phyloP scores from a whole-genome alignment of 192 early-diverging fungal species.

The Entrophospora sp. region DNA sequence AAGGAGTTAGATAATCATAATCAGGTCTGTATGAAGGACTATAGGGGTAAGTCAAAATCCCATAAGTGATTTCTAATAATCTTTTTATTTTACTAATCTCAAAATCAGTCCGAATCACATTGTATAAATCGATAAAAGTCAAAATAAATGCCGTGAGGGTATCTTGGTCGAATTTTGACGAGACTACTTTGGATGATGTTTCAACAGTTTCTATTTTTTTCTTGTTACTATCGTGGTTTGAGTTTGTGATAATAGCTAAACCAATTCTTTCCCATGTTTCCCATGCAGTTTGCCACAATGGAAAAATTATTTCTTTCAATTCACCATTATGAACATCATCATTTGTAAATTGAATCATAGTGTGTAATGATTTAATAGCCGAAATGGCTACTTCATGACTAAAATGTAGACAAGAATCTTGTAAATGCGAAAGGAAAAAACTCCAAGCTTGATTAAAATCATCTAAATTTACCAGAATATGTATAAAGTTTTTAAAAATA shows the following conservation, averaged over 20 bases:
- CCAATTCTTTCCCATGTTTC: constrained; percentile 68
- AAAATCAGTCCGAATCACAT: constrained; percentile 43
- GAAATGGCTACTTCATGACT: constrained; percentile 74
- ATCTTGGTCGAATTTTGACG: constrained; percentile 58
- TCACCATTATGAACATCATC: constrained; percentile 15
- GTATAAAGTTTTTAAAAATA: constrained; percentile 58
- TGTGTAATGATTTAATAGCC: constrained; percentile 58
- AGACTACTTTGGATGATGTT: constrained; percentile 10
- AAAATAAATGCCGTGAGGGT: constrained; percentile 52
- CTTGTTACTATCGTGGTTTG: neutral
- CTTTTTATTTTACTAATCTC: constrained; percentile 40
- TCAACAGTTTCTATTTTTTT: neutral
- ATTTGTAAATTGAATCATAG: constrained; percentile 37
- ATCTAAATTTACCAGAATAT: constrained; percentile 46
- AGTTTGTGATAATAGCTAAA: constrained; percentile 38
- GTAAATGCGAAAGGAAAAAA: constrained; percentile 64
- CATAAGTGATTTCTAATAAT: constrained; percentile 35
- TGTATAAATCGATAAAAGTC: constrained; percentile 58
- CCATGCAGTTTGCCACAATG: constrained; percentile 60
- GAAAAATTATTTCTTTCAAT: constrained; percentile 23
- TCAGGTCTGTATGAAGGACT: constrained; percentile 45
- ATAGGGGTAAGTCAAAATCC: constrained; percentile 52
- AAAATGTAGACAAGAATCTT: constrained; percentile 52
- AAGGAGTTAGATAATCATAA: constrained; percentile 45
- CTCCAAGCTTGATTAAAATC: constrained; percentile 63